phyloP scores from a whole-genome alignment of 1,139 yeast species.

The Candida anutae region DNA sequence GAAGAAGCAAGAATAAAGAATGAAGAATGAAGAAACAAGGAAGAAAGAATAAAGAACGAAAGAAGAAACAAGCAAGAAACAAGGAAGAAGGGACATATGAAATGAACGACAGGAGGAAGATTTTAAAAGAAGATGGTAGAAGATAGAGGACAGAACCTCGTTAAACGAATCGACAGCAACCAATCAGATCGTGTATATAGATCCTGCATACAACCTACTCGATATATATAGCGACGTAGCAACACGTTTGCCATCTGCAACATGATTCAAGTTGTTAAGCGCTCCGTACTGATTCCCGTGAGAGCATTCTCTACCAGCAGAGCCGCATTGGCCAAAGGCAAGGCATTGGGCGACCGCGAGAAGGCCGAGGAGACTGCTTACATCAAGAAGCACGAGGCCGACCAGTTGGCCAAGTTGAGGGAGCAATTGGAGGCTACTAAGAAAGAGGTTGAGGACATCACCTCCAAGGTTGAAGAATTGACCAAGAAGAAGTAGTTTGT shows the following conservation, averaged over 20 bases:
- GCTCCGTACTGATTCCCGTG: slow-evolving; percentile 18
- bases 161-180: no score
- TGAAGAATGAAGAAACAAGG: neutral
- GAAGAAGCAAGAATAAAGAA: neutral
- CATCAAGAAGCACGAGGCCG: slow-evolving; percentile 41
- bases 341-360: slow-evolving; percentile 35
- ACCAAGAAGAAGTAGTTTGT: neutral
- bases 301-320: slow-evolving; percentile 34
- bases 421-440: slow-evolving; percentile 40
- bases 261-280: no score
- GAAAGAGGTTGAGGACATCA: slow-evolving; percentile 35
- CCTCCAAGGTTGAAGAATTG: slow-evolving; percentile 29
- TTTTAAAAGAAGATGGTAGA: no score
- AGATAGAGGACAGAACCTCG: no score
- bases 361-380: slow-evolving; percentile 38
- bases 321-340: slow-evolving; percentile 21
- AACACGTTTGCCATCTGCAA: no score
- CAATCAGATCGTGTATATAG: no score
- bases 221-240: no score
- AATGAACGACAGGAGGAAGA: no score
- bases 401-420: slow-evolving; percentile 40
- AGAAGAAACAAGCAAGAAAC: no score
- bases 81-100: no score
- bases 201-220: no score
- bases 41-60: neutral